Conservation (phyloP, 169 alveolate genomes). For the Plasmodium relictum region DNA sequence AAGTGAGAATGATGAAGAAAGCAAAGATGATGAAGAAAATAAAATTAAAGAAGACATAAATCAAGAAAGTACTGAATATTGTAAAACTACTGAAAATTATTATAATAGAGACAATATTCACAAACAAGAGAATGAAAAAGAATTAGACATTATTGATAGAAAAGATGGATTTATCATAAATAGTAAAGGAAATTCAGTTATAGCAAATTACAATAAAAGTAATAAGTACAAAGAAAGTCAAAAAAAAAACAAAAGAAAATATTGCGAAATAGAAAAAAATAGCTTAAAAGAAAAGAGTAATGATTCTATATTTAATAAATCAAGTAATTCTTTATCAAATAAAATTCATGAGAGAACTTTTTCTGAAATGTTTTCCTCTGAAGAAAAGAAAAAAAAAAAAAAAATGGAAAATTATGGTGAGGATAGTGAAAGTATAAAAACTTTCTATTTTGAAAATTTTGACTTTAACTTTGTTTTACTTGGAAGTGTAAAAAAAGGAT, state of each 20-base stretch:
- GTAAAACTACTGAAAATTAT: not conserved
- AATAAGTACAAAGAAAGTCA: not conserved
- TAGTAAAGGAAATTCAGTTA: not conserved
- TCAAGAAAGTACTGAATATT: not conserved
- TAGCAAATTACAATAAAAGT: not conserved
- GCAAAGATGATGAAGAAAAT: not conserved
- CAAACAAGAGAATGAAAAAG: not conserved
- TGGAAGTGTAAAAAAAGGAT: conserved; percentile 66
- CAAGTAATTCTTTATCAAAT: not conserved
- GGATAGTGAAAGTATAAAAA: conserved; percentile 57
- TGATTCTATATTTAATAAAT: not conserved
- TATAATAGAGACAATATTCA: not conserved
- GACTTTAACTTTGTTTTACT: conserved; percentile 56
- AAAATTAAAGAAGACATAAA: not conserved
- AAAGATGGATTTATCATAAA: not conserved
- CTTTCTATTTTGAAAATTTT: conserved; percentile 37
- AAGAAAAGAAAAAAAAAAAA: conserved; percentile 25
- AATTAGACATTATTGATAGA: not conserved
- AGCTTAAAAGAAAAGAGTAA: not conserved
- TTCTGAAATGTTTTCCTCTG: conserved; percentile 51
- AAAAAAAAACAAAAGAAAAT: conserved; percentile 16
- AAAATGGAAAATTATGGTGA: conserved; percentile 10
- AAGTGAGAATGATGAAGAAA: not conserved
- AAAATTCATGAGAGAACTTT: conserved; percentile 24
- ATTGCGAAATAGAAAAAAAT: conserved; percentile 11